phyloP scores from a whole-genome alignment of 345 rosid genomes.

The Hibiscus mutabilis region DNA sequence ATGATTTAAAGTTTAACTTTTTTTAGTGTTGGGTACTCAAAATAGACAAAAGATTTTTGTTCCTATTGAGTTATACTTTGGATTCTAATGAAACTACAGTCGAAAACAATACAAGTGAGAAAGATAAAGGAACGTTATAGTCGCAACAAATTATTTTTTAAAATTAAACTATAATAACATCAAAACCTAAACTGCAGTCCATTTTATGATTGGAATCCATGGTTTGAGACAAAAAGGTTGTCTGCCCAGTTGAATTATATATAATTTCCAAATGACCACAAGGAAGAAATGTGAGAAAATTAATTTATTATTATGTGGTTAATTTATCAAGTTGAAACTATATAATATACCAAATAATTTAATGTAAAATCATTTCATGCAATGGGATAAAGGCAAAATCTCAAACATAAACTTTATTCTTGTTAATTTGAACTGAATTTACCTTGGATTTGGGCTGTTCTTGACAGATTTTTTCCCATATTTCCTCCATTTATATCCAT shows the following conservation, averaged over 20 bases:
- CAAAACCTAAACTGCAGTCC: background rate
- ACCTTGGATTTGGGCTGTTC: conserved; percentile 87
- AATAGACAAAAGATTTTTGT: too few relatives aligned
- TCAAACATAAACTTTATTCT: background rate
- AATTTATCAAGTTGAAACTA: background rate
- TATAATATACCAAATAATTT: background rate
- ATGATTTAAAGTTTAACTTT: too few relatives aligned
- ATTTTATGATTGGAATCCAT: background rate
- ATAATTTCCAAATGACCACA: background rate
- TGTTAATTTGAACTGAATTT: conserved; percentile 1
- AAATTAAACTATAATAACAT: background rate
- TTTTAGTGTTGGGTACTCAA: too few relatives aligned
- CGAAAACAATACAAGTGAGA: background rate
- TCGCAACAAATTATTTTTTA: background rate
- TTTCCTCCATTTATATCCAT: conserved; percentile 92
- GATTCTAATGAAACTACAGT: background rate
- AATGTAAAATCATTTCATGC: conserved; percentile 3
- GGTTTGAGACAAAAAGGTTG: background rate
- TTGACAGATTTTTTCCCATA: conserved; percentile 87
- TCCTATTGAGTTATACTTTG: background rate
- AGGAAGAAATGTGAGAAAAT: background rate
- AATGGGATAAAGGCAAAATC: background rate
- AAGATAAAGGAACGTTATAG: background rate
- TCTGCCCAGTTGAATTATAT: background rate
- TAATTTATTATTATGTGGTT: background rate